Evolutionary conservation across 2,329 filamentous ascomycete genomes (phyloP), one percentile per base, ranked within the genome.

Genomic region (Colletotrichum incanum): DNA sequence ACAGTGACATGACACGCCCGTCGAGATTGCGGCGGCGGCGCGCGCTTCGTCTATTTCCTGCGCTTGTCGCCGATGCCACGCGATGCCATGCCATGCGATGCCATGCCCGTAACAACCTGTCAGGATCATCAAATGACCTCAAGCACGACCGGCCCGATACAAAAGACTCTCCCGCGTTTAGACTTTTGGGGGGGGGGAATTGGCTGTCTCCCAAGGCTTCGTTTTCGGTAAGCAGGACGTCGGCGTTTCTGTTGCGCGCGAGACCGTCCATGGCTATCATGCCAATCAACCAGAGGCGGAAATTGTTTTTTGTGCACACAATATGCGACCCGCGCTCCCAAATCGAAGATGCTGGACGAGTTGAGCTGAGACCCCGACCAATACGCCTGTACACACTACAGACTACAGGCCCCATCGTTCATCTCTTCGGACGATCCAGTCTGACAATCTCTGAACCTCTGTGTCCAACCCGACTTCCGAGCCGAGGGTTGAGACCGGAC

Each of bases 121-220:
- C n/a, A 52, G 34, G n/a, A 52, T 39, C 45, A 37, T 63, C 60
- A 14, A 52, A 52, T 63, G 60, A 63, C 45, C 60, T n/a, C 45
- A 8, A 52, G n/a, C 31, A 52, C 34, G n/a, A 41, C 49, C 49
- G 49, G 37, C 20, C 37, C 45, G 34, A 55, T 55, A 23, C 49
- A 3, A 28, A 37, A 34, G 16, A 18, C 18, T 23, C 28, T 58
- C 12, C 31, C 16, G 16, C 26, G 28, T 43, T 50, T 62, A 23
- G 43, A 50, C 18, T 23, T 52, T 63, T 7, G 26, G 16, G 16
- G 5, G 16, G 16, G 5, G 28, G 16, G 16, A 31, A 28, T n/a
- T 28, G 26, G 26, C 23, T 54, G 3, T 31, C 16, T 54, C 11
- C 43, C 31, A 50, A 43, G 20, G 11, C 31, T 39, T 62, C 59